Evolutionary conservation across 2,329 filamentous ascomycete genomes (phyloP).

Genomic region (Ascocoryne sarcoides): DNA sequence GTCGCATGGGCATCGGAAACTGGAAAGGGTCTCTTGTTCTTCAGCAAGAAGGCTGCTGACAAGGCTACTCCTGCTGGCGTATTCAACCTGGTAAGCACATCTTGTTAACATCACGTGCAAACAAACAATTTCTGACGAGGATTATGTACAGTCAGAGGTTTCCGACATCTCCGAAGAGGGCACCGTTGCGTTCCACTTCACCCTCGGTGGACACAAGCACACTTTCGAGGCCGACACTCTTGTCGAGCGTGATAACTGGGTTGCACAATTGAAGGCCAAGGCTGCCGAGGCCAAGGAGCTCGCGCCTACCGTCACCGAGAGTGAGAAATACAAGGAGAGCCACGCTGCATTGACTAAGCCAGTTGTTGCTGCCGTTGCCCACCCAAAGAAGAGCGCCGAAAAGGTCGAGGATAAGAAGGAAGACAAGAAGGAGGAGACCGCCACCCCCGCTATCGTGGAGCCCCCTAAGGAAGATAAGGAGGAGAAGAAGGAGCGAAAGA

Average conservation of each 20-base stretch:
- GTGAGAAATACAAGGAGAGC: constrained; percentile 74
- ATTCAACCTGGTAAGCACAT: constrained; percentile 77
- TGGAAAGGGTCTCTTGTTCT: constrained; percentile 90
- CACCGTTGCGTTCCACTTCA: constrained; percentile 75
- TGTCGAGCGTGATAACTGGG: constrained; percentile 87
- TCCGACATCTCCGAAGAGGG: constrained; percentile 65
- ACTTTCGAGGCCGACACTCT: constrained; percentile 72
- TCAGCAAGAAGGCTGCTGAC: constrained; percentile 66
- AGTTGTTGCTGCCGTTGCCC: constrained; percentile 27
- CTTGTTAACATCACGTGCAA: no score
- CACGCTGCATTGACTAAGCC: constrained; percentile 33
- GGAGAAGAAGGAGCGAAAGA: constrained; percentile 52
- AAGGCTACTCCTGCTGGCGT: constrained; percentile 74
- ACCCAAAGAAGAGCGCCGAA: constrained; percentile 26
- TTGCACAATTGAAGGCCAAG: constrained; percentile 73
- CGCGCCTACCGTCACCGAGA: constrained; percentile 62
- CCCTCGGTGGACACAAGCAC: constrained; percentile 82
- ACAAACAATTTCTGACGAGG: no score
- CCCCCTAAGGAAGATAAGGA: constrained; percentile 35
- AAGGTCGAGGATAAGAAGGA: constrained; percentile 26
- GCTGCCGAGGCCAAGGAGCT: constrained; percentile 77
- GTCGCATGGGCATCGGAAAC: constrained; percentile 88
- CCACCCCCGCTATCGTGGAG: constrained; percentile 25
- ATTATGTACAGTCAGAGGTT: constrained; percentile 40
- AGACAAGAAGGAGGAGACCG: constrained; percentile 32